Base-by-base conservation (phyloP, 2,329 filamentous ascomycete species). In the Thielaviopsis musarum region DNA sequence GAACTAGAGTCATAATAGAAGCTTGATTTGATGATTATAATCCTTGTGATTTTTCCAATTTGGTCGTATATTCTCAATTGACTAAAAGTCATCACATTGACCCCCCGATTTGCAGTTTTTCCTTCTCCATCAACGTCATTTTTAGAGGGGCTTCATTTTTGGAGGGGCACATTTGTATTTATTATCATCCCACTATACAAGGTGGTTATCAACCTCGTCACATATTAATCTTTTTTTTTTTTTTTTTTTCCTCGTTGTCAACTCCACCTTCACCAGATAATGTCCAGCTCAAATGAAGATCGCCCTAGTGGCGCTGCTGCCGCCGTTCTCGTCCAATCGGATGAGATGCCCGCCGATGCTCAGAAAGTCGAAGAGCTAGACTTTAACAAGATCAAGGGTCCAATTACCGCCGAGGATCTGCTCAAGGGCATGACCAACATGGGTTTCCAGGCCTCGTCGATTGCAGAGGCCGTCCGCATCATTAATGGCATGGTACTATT, bases 401-500 rank as follows among this genome's bases (percentile, higher is more conserved):
- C 85, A 63, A 85, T 96, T 67, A 94, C 90, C 0, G 91, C 88
- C 57, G 85, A 90, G 38, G 88, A 96, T 69, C 77, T 98, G 64
- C 79, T 93, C 24, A 76, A 83, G 59, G 84, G 85, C 62, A 93
- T 97, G 84, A 80, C 80, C 59, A 78, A 83, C 70, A 96, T 95
- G 85, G 93, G 91, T 77, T 81, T 81, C 65, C 78, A 80, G 64
- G 78, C 79, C 15, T 78, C 78, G 30, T 85, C 88, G 21, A 84
- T 96, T 65, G 86, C 84, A 38, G 88, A 95, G 67, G 93, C 91
- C 13, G 84, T 93, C 63, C 80, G 87, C 62, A 95, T 97, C 67
- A 90, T 98, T 70, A 93, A 98, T 68, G 84, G 88, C 63, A 98
- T 98, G 93, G 90, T 95, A 75, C 68, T 73, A 66, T 24, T 48